Evolutionary conservation across 2,329 filamentous ascomycete genomes (phyloP).

Genomic region (Botrytis deweyae): DNA sequence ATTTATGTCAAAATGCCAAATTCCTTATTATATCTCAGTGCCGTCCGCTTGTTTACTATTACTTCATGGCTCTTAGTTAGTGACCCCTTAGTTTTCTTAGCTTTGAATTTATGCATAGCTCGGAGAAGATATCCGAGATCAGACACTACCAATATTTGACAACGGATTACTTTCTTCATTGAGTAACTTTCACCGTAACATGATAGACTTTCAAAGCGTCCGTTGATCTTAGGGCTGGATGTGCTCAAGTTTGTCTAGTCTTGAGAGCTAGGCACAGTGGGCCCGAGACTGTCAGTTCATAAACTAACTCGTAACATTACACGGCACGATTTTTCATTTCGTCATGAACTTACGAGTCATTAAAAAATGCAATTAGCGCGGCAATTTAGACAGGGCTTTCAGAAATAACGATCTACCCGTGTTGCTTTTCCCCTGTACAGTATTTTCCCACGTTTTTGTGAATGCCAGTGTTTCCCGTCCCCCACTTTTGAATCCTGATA

Average conservation of each 20-base stretch:
- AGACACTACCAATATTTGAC: conserved; percentile 9
- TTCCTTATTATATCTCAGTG: background rate
- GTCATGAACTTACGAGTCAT: background rate
- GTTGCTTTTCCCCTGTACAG: background rate
- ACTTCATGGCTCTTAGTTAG: background rate
- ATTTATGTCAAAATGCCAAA: background rate
- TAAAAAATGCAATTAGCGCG: background rate
- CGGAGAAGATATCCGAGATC: background rate
- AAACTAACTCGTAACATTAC: background rate
- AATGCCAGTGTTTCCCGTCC: background rate
- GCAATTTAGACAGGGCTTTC: conserved; percentile 1
- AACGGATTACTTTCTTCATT: background rate
- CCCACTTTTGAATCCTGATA: background rate
- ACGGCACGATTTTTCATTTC: background rate
- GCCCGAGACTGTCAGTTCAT: background rate
- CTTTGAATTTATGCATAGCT: background rate
- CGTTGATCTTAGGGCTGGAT: background rate
- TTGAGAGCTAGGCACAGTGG: background rate
- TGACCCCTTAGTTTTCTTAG: background rate
- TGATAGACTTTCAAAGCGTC: background rate
- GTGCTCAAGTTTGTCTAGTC: background rate
- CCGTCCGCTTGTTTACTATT: background rate
- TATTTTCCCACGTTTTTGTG: background rate
- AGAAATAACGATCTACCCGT: background rate
- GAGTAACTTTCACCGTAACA: background rate